Conservation (phyloP, 2,329 filamentous ascomycete species). For the Alternaria burnsii region DNA sequence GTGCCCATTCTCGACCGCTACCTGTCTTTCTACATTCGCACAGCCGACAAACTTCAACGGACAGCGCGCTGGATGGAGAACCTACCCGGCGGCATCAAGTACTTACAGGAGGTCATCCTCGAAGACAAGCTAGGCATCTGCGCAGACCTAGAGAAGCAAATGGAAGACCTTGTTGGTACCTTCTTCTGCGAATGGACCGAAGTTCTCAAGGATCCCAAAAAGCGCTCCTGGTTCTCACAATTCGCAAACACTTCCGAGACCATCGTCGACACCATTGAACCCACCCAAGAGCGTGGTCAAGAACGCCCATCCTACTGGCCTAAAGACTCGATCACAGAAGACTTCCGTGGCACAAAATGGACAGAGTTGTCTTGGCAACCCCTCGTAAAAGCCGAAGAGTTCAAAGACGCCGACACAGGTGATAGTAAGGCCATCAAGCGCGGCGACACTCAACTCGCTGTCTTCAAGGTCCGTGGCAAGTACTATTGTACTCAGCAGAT, state of each 20-base stretch:
- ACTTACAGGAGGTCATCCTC: conserved; percentile 82
- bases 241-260: conserved; percentile 84
- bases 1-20: conserved; percentile 87
- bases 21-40: conserved; percentile 92
- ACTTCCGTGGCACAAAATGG: conserved; percentile 78
- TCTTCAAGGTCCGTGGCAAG: conserved; percentile 82
- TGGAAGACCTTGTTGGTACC: conserved; percentile 81
- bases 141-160: conserved; percentile 83
- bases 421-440: conserved; percentile 82
- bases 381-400: conserved; percentile 74
- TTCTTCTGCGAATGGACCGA: conserved; percentile 96
- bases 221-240: conserved; percentile 76
- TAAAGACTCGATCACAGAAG: conserved; percentile 69
- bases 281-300: conserved; percentile 76
- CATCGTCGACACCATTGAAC: conserved; percentile 70
- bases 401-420: conserved; percentile 74
- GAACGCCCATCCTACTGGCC: conserved; percentile 80
- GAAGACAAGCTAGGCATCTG: conserved; percentile 88
- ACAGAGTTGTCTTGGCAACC: conserved; percentile 79
- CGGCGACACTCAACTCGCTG: conserved; percentile 85
- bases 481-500: conserved; percentile 92
- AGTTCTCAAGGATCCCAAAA: conserved; percentile 73
- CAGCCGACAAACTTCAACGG: conserved; percentile 87
- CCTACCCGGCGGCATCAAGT: conserved; percentile 82
- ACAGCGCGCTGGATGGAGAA: conserved; percentile 89